Percentiles rank a stretch among this genome's conserved stretches.
These are phyloP conservation scores for Hypsizygus ulmarius DNA, from an alignment of 1,284 basidiomycete species.

Conservation along the genomic window DNA sequence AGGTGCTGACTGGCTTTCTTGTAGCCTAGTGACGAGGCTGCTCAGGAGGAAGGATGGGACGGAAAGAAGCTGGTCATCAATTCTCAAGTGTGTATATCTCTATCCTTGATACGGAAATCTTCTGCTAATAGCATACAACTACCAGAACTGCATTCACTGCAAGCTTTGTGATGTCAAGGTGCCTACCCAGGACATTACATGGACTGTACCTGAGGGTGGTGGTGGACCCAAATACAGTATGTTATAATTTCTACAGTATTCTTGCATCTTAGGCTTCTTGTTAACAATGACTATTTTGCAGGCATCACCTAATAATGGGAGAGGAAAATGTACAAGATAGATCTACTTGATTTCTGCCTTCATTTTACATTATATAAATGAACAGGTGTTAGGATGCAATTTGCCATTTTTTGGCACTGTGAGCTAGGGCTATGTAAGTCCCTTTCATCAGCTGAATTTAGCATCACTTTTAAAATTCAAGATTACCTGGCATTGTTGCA, in stretches of 20 bases:
- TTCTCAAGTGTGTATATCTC: constrained; percentile 64
- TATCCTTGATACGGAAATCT: neutral
- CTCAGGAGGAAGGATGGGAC: constrained; percentile 57
- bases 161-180: constrained; percentile 94
- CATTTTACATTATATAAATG: too few relatives aligned
- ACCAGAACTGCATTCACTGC: constrained; percentile 86
- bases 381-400: too few relatives aligned
- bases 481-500: too few relatives aligned
- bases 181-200: constrained; percentile 90
- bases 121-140: neutral
- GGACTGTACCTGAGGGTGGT: constrained; percentile 92
- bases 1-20: neutral
- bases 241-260: constrained; percentile 26
- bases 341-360: too few relatives aligned
- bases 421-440: too few relatives aligned
- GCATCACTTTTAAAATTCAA: too few relatives aligned
- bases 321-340: too few relatives aligned
- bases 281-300: too few relatives aligned
- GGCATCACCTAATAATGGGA: too few relatives aligned
- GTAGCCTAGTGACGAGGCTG: constrained; percentile 38
- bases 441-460: too few relatives aligned
- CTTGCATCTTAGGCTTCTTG: neutral
- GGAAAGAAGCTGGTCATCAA: constrained; percentile 97
- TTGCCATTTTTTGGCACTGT: too few relatives aligned
- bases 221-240: constrained; percentile 92